Evolutionary conservation across 768 basidiomycete genomes (phyloP).

Genomic region (Austroboletus eburneus): DNA sequence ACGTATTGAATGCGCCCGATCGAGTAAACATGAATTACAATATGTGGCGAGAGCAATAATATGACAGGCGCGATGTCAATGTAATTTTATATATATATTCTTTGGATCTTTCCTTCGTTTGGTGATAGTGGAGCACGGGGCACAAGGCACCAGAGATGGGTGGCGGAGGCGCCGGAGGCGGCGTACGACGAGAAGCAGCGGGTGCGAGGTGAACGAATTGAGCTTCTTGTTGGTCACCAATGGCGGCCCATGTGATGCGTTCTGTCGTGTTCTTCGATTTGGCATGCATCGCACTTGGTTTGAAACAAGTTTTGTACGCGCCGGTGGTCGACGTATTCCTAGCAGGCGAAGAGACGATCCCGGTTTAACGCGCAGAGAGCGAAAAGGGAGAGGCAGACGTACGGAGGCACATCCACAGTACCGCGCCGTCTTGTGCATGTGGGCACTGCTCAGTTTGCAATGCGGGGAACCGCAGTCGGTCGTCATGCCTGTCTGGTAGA

Average conservation of each 20-base stretch:
- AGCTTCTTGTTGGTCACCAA: conserved; percentile 12
- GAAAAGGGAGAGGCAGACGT: conserved; percentile 1
- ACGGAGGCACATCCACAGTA: conserved; percentile 54
- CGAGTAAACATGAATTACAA: conserved; percentile 4
- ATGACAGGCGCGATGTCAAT: neutral
- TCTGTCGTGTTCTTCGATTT: conserved; percentile 31
- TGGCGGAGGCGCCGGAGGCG: conserved; percentile 4
- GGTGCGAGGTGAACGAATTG: neutral
- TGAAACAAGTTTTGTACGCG: conserved; percentile 65
- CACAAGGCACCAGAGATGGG: conserved; percentile 2
- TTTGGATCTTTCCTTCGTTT: neutral
- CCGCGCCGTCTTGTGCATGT: conserved; percentile 55
- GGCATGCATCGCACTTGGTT: conserved; percentile 57
- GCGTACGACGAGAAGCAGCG: neutral
- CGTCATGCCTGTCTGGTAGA: conserved; percentile 59
- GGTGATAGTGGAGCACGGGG: neutral
- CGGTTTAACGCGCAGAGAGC: no score
- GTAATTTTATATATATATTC: neutral
- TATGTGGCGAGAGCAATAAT: neutral
- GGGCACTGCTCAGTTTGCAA: conserved; percentile 54
- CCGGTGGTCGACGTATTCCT: conserved; percentile 45
- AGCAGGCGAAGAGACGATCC: neutral
- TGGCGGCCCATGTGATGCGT: conserved; percentile 26
- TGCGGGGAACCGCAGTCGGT: conserved; percentile 48
- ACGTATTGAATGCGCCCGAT: neutral